These are phyloP conservation scores for Diaporthe citrichinensis DNA, from an alignment of 2,329 filamentous ascomycete species.

Conservation along the genomic window DNA sequence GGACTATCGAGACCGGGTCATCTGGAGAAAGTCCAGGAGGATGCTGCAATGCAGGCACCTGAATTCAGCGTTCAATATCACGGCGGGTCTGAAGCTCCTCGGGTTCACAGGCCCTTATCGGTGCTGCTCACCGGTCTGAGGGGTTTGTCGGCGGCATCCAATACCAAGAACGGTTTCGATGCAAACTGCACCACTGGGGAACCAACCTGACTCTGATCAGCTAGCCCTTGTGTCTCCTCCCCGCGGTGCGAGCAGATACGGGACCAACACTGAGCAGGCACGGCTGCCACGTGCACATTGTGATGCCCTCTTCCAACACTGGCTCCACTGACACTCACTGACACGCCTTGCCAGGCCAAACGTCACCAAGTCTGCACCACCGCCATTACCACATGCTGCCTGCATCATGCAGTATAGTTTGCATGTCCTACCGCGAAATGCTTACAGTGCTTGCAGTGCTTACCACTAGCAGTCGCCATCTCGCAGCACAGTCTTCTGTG, in stretches of 20 bases:
- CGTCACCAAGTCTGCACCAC: background rate
- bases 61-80: background rate
- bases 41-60: background rate
- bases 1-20: background rate
- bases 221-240: background rate
- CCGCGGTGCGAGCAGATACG: background rate
- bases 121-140: conserved; percentile 18
- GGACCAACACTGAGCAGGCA: background rate
- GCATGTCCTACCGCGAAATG: too few relatives aligned
- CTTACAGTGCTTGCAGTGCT: too few relatives aligned
- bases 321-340: background rate
- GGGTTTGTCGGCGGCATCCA: background rate
- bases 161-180: background rate
- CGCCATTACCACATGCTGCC: background rate
- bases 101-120: background rate
- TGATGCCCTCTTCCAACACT: background rate
- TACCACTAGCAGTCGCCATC: background rate
- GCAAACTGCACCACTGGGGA: background rate
- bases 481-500: background rate
- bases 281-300: background rate
- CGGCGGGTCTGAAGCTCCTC: background rate
- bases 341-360: background rate
- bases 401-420: background rate
- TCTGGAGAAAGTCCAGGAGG: background rate
- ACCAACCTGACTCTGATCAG: background rate